Evolutionary conservation across 768 basidiomycete species (phyloP).

Genomic region (Trametopsis cervina): DNA sequence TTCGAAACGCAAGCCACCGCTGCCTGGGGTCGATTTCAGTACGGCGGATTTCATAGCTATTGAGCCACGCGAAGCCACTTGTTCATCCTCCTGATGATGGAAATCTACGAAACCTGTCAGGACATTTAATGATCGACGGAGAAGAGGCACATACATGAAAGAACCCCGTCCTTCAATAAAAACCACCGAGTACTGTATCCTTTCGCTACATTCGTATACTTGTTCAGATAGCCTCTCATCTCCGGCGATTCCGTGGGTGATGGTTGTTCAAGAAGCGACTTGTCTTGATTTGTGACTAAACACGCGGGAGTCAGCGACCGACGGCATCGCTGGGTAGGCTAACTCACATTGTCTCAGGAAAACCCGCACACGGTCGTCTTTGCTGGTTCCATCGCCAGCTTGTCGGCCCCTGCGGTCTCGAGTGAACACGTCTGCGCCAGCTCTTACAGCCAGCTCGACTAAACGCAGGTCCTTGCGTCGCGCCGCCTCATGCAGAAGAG

Average conservation of each 20-base stretch:
- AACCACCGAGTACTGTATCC: constrained; percentile 93
- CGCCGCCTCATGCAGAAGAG: constrained; percentile 84
- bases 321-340: neutral
- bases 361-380: constrained; percentile 74
- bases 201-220: constrained; percentile 88
- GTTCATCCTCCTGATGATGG: constrained; percentile 86
- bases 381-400: constrained; percentile 61
- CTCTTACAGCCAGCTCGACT: constrained; percentile 77
- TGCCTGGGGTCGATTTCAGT: constrained; percentile 43
- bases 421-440: constrained; percentile 86
- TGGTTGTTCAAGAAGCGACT: constrained; percentile 50
- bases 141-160: constrained; percentile 84
- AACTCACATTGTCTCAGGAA: constrained; percentile 79
- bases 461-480: constrained; percentile 71
- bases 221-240: constrained; percentile 77
- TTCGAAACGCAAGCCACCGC: constrained; percentile 74
- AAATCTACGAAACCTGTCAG: constrained; percentile 53
- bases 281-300: constrained; percentile 81
- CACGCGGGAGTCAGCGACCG: constrained; percentile 1
- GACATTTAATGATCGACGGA: neutral
- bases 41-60: constrained; percentile 80
- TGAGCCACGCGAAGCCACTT: constrained; percentile 75
- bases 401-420: constrained; percentile 67
- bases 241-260: constrained; percentile 45
- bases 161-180: constrained; percentile 74